phyloP scores from a whole-genome alignment of 352 stramenopile genomes.

The Pythium periplocum region DNA sequence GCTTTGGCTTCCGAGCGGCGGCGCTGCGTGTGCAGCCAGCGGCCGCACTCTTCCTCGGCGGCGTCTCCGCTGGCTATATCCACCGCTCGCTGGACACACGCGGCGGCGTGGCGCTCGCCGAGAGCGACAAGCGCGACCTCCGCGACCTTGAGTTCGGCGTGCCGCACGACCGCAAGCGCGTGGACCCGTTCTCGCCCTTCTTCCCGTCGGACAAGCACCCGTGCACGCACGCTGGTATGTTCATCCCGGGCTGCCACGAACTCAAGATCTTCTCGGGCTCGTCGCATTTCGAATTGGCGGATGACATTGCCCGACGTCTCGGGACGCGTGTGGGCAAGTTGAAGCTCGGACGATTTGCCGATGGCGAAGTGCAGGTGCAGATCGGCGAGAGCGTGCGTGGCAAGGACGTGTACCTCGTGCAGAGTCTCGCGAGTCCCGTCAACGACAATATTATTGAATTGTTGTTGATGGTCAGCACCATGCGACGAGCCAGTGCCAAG shows the following conservation, averaged over 20 bases:
- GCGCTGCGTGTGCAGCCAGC: conserved; percentile 37
- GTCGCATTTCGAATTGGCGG: conserved; percentile 86
- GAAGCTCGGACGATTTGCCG: conserved; percentile 87
- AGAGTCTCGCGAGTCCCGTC: conserved; percentile 88
- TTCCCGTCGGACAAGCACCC: conserved; percentile 89
- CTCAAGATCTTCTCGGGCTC: conserved; percentile 92
- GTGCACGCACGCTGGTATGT: conserved; percentile 88
- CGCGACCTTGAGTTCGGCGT: conserved; percentile 84
- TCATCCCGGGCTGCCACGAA: conserved; percentile 89
- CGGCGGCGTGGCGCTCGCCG: conserved; percentile 20
- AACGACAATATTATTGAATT: conserved; percentile 96
- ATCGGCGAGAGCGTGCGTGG: conserved; percentile 90
- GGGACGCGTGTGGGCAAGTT: conserved; percentile 85
- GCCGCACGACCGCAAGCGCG: conserved; percentile 81
- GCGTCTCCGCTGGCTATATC: conserved; percentile 33
- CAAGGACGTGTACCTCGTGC: conserved; percentile 94
- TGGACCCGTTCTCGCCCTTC: conserved; percentile 86
- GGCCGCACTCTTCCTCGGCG: conserved; percentile 49
- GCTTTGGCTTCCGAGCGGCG: conserved; percentile 51
- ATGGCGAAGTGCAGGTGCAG: conserved; percentile 91
- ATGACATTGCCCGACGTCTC: conserved; percentile 86
- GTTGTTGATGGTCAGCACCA: conserved; percentile 92
- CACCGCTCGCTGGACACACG: conserved; percentile 28
- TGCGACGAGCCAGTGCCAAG: conserved; percentile 91
- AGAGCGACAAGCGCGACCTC: conserved; percentile 71